Evolutionary conservation across 1,139 yeast genomes (phyloP).

Genomic region (Saccharomyces hybrid): DNA sequence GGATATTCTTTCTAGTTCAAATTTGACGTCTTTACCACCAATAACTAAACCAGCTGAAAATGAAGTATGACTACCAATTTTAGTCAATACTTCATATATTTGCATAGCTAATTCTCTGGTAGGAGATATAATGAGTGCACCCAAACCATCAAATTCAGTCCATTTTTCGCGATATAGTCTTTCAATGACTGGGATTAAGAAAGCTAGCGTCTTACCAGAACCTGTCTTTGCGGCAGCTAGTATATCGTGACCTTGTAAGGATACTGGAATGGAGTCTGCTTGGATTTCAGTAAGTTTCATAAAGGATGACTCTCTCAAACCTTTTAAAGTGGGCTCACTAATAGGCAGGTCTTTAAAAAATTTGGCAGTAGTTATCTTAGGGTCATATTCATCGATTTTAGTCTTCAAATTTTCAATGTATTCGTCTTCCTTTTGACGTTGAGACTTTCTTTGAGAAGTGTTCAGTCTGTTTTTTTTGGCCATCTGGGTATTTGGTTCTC

Average conservation of each 20-base stretch:
- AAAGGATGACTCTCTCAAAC: constrained; percentile 66
- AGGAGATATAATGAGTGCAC: constrained; percentile 86
- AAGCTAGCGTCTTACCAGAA: constrained; percentile 91
- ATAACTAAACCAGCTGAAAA: constrained; percentile 92
- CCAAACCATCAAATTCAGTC: constrained; percentile 86
- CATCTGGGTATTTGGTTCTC: constrained; percentile 26
- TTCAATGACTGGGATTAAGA: constrained; percentile 78
- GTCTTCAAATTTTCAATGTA: constrained; percentile 41
- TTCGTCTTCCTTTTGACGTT: constrained; percentile 39
- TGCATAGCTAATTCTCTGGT: constrained; percentile 93
- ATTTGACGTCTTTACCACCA: constrained; percentile 91
- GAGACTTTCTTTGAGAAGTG: constrained; percentile 36
- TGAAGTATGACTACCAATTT: constrained; percentile 71
- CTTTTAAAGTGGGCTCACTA: constrained; percentile 55
- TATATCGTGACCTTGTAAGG: constrained; percentile 74
- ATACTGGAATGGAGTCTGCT: constrained; percentile 64
- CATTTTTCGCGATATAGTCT: constrained; percentile 62
- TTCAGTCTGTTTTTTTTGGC: constrained; percentile 37
- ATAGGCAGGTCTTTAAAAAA: constrained; percentile 69
- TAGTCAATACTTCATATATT: constrained; percentile 80
- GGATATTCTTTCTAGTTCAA: constrained; percentile 77
- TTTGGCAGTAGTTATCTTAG: constrained; percentile 31
- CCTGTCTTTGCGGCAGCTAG: constrained; percentile 95
- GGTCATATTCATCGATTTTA: constrained; percentile 46
- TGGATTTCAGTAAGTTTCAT: constrained; percentile 81